Base-by-base conservation (phyloP, 768 basidiomycete genomes). In the Hericium alpestre region DNA sequence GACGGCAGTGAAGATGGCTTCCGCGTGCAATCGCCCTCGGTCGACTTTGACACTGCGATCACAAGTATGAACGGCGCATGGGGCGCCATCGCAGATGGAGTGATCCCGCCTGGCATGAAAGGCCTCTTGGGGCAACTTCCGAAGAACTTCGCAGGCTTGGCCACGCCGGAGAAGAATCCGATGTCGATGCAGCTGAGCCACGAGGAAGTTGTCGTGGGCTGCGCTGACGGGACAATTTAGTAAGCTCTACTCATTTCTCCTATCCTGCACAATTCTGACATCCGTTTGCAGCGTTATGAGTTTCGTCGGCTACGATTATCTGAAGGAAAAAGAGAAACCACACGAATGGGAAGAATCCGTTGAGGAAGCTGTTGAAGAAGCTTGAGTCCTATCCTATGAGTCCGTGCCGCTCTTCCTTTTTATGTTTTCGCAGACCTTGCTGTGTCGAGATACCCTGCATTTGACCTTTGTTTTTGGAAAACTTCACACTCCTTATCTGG, bases 161-260 rank as follows among this genome's bases (percentile, higher is more conserved):
- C 90, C 32, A 87, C 82, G 22, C 90, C 93, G 1, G 92, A 88
- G 70, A 90, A 93, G 79, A 93, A 94, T 64, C 93, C 92, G 8
- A 93, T 93, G 92, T 88, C 87, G 59, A 88, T 95, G 84, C 90
- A 90, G 61, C 69, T 94, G 64, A 91, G 87, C 63, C 87, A 92
- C 62, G 91, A 93, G 65, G 90, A 93, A 66, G 86, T 93, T 1
- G 90, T 93, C 16, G 88, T 93, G 27, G 90, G 90, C 0, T 93
- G 90, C 74, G 89, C 89, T 25, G 90, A 93, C 69, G 90, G 90
- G 13, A 90, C 88, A 3, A 93, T 93, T 63, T 93, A 93, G 90
- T 93, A 60, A 72, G 89, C 8, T 32, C 2, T 75, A 13, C n/a
- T 61, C 38, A 38, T 43, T 9, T 54, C 39, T 39, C 25, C 20